phyloP scores from a whole-genome alignment of 2,329 filamentous ascomycete genomes.

The Colletotrichum phormii region DNA sequence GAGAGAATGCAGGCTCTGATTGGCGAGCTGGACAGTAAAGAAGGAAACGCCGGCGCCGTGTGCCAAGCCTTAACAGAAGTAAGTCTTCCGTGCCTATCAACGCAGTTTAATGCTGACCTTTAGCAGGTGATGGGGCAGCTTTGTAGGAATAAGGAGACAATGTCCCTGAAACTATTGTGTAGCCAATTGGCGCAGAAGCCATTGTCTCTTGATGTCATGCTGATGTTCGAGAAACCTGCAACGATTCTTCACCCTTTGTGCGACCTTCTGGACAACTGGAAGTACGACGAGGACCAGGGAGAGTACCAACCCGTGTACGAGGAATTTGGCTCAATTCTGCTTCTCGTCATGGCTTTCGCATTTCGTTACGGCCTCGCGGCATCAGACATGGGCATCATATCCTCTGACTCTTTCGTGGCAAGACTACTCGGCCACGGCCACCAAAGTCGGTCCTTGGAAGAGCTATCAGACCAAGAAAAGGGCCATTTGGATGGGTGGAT shows the following conservation, averaged over 20 bases:
- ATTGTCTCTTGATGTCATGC: conserved; percentile 77
- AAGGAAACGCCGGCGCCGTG: conserved; percentile 90
- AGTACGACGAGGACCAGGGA: conserved; percentile 84
- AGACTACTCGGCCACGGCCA: conserved; percentile 73
- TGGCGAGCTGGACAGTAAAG: conserved; percentile 86
- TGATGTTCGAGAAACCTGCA: conserved; percentile 78
- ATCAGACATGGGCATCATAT: conserved; percentile 71
- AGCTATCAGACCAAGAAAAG: conserved; percentile 73
- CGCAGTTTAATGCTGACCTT: conserved; percentile 13
- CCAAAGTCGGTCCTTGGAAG: conserved; percentile 65
- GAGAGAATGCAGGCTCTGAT: conserved; percentile 82
- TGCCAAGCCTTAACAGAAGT: conserved; percentile 82
- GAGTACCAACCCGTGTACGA: conserved; percentile 90
- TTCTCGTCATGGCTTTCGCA: conserved; percentile 80
- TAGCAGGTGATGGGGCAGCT: conserved; percentile 73
- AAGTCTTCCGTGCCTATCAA: neutral
- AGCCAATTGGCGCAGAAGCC: conserved; percentile 79
- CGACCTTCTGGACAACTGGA: conserved; percentile 81
- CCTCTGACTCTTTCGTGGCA: conserved; percentile 74
- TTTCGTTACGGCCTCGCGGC: conserved; percentile 77
- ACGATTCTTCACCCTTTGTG: conserved; percentile 80
- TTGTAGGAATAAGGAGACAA: conserved; percentile 80
- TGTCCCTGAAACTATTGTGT: conserved; percentile 81
- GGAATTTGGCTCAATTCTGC: conserved; percentile 82
- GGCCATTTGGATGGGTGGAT: conserved; percentile 80